These are phyloP conservation scores for Pontederia crassipes DNA, from an alignment of 176 grass and related monocot species.

Conservation along the genomic window DNA sequence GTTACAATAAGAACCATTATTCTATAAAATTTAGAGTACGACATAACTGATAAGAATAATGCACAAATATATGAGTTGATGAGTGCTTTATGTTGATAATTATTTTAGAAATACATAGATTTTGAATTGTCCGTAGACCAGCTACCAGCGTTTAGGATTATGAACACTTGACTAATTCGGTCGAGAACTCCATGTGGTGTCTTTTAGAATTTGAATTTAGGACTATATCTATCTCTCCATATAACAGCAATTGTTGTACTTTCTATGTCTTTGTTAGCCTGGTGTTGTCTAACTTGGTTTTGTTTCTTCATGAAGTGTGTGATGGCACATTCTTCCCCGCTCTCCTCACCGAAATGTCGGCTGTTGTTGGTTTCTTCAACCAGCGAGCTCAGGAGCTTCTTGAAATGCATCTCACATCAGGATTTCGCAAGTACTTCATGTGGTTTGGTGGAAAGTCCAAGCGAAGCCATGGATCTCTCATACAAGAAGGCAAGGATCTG, in stretches of 20 bases:
- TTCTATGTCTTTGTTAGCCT: not conserved
- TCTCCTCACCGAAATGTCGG: constrained; percentile 67
- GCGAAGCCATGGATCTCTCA: constrained; percentile 31
- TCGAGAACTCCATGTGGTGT: too few species aligned
- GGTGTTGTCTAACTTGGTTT: constrained; percentile 7
- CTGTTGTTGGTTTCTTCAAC: constrained; percentile 81
- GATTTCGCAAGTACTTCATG: constrained; percentile 55
- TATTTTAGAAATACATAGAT: too few species aligned
- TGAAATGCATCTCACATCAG: constrained; percentile 59
- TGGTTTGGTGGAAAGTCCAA: constrained; percentile 36
- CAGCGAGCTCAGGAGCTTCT: constrained; percentile 71
- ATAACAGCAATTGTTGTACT: not conserved
- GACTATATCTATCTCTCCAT: too few species aligned
- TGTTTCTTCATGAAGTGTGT: constrained; percentile 49
- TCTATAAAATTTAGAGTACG: too few species aligned
- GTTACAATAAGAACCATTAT: too few species aligned
- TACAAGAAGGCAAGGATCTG: constrained; percentile 70
- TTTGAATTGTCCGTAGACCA: too few species aligned
- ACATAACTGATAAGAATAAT: too few species aligned
- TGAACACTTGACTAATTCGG: too few species aligned
- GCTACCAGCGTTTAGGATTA: too few species aligned
- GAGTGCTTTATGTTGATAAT: too few species aligned
- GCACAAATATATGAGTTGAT: too few species aligned
- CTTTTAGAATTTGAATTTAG: too few species aligned
- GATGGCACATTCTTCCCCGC: constrained; percentile 85